A percentile compares a stretch with the other conserved stretches of the same genome.
These are phyloP conservation scores for Penicillium antarcticum DNA, from an alignment of 495 filamentous ascomycete genomes.

Conservation along the genomic window DNA sequence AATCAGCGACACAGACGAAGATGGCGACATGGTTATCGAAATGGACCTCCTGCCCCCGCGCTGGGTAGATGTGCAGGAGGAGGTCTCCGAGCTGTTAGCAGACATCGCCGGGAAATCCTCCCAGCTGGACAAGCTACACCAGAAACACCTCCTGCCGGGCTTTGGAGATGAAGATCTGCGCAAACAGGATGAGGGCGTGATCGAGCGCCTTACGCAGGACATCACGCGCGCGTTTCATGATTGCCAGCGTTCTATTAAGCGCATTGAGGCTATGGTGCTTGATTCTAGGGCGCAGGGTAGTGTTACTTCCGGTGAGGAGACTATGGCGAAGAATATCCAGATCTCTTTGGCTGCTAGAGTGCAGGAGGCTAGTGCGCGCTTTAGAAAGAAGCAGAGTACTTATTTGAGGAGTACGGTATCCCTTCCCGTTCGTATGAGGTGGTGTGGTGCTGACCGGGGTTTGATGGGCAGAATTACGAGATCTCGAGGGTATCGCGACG, in stretches of 20 bases:
- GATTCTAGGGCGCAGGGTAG: slow-evolving; percentile 65
- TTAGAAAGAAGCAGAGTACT: slow-evolving; percentile 93
- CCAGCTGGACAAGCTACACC: slow-evolving; percentile 85
- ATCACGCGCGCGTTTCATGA: slow-evolving; percentile 87
- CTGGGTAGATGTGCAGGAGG: slow-evolving; percentile 93
- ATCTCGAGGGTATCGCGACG: slow-evolving; percentile 62
- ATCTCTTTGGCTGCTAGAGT: slow-evolving; percentile 83
- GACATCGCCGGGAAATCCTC: slow-evolving; percentile 79
- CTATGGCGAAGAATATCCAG: slow-evolving; percentile 94
- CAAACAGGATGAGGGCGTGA: slow-evolving; percentile 76
- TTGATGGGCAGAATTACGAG: slow-evolving; percentile 67
- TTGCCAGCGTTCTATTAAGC: slow-evolving; percentile 83
- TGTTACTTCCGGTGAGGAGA: slow-evolving; percentile 78
- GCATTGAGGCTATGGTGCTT: slow-evolving; percentile 78
- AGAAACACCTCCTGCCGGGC: slow-evolving; percentile 93
- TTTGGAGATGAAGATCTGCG: slow-evolving; percentile 94
- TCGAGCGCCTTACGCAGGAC: slow-evolving; percentile 84
- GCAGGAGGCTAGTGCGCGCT: slow-evolving; percentile 87
- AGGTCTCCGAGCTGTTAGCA: slow-evolving; percentile 79
- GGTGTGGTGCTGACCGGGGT: background rate
- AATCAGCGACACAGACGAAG: slow-evolving; percentile 69
- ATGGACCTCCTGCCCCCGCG: slow-evolving; percentile 95
- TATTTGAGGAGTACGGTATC: slow-evolving; percentile 80
- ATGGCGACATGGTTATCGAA: slow-evolving; percentile 94
- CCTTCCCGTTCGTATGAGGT: no score